Base-by-base conservation (phyloP, 345 rosid genomes). In the Eucalyptus camaldulensis region DNA sequence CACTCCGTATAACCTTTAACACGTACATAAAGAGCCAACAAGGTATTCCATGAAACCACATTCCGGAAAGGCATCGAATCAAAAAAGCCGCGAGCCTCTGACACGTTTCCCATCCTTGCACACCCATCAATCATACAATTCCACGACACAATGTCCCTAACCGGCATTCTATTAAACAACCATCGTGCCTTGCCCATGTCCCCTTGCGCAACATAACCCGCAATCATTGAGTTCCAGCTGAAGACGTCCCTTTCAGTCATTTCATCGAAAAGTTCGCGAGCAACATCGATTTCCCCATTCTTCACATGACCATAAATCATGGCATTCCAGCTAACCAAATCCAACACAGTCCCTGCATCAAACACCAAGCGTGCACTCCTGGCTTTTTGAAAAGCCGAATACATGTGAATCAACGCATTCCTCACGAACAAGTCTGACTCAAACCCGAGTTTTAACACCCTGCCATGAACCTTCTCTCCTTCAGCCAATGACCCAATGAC, bases 21-120 rank as follows among this genome's bases (percentile, higher is more conserved):
- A 80, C 95, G 92, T 15, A 92, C 93, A 91, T 92, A 95, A 50
- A 93, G 92, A 86, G 96, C 95, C 91, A 92, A 81, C 89, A 92
- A 88, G 44, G 85, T 50, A 80, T 91, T 92, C 93, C 93, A 92
- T 53, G 93, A 88, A 67, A 91, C 89, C 88, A 90, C 86, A 86
- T 91, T 92, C 86, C 88, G 89, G 8, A 22, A 50, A 76, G 91
- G 89, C 92, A 91, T 91, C 76, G 50, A 33, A 85, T 91, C 47
- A 51, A 91, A 92, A 89, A 88, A 54, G 87, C 47, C 43, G 8
- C 90, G 87, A 44, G 93, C 93, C 88, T 88, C 76, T 19, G 47
- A 53, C 76, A 89, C 89, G 53, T 92, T 87, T 80, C 88, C 72
- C 12, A 87, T 58, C 89, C 90, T 89, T 12, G 89, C 92, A 85